These are phyloP conservation scores for Sporothrix protearum DNA, from an alignment of 2,329 filamentous ascomycete genomes.

Conservation along the genomic window DNA sequence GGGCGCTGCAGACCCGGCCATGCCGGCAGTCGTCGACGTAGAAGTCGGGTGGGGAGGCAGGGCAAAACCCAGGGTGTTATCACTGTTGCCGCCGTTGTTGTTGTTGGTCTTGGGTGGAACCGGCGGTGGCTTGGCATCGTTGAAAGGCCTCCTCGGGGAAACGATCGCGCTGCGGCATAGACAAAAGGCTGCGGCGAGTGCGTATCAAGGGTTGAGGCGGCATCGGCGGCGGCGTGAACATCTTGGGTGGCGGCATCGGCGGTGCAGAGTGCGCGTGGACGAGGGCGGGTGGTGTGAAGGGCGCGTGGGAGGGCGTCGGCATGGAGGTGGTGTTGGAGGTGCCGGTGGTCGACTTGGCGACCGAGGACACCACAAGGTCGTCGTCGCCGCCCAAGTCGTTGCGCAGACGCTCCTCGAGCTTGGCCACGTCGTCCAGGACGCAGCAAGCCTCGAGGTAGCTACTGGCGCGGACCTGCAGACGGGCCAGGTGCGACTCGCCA, in stretches of 20 bases:
- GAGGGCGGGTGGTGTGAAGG: background rate
- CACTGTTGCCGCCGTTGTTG: background rate
- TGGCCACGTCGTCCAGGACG: slow-evolving; percentile 57
- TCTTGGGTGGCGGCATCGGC: slow-evolving; percentile 7
- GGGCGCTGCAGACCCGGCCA: background rate
- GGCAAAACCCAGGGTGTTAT: background rate
- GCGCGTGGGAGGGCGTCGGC: slow-evolving; percentile 5
- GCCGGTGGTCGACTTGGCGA: background rate
- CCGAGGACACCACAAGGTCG: background rate
- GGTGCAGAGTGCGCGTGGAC: slow-evolving; percentile 18
- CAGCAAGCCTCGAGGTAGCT: slow-evolving; percentile 61
- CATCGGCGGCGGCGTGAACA: background rate
- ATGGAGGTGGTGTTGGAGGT: background rate
- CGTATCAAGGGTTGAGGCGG: slow-evolving; percentile 3
- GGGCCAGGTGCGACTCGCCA: slow-evolving; percentile 51
- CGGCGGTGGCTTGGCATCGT: slow-evolving; percentile 16
- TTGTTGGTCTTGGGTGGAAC: slow-evolving; percentile 25
- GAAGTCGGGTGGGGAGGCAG: background rate
- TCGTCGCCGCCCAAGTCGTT: slow-evolving; percentile 43
- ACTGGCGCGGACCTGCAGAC: slow-evolving; percentile 53
- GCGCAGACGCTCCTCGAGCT: slow-evolving; percentile 51
- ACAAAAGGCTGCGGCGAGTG: background rate
- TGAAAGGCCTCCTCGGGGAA: slow-evolving; percentile 9
- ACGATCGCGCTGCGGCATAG: slow-evolving; percentile 13
- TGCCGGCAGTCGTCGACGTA: background rate